These are phyloP conservation scores for Ustilago xerochloae DNA, from an alignment of 1,284 basidiomycete species.

Conservation along the genomic window DNA sequence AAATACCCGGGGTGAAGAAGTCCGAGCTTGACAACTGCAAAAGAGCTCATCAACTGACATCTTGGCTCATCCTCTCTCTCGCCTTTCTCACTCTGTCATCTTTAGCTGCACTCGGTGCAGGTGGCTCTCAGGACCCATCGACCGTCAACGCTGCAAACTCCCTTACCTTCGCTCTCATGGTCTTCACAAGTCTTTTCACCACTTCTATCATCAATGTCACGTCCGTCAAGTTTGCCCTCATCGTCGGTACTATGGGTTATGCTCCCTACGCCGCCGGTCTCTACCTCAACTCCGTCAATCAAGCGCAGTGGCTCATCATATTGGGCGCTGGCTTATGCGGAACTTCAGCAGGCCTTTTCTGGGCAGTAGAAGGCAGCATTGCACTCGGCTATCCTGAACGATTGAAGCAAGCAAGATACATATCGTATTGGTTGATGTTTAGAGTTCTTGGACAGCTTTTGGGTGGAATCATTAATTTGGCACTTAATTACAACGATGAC, in stretches of 20 bases:
- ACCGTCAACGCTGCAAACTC: constrained; percentile 69
- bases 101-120: constrained; percentile 59
- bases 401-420: constrained; percentile 61
- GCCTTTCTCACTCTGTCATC: neutral
- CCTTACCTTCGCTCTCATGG: constrained; percentile 68
- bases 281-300: constrained; percentile 57
- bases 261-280: constrained; percentile 67
- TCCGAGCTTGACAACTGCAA: too few species aligned
- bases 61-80: too few species aligned
- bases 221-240: constrained; percentile 60
- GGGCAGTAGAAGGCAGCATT: constrained; percentile 59
- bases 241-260: constrained; percentile 65
- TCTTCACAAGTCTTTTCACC: constrained; percentile 62
- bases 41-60: too few species aligned
- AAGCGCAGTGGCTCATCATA: constrained; percentile 66
- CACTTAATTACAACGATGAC: constrained; percentile 63
- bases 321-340: constrained; percentile 69
- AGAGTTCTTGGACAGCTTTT: constrained; percentile 64
- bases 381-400: constrained; percentile 65
- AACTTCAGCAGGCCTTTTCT: constrained; percentile 66
- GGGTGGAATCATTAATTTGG: constrained; percentile 68
- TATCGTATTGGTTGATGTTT: constrained; percentile 68
- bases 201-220: constrained; percentile 55
- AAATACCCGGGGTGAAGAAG: too few species aligned
- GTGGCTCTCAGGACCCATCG: constrained; percentile 57